Evolutionary conservation across 495 filamentous ascomycete species (phyloP), one percentile per base, ranked within the genome.

Genomic region (Achaetomiella virescens): DNA sequence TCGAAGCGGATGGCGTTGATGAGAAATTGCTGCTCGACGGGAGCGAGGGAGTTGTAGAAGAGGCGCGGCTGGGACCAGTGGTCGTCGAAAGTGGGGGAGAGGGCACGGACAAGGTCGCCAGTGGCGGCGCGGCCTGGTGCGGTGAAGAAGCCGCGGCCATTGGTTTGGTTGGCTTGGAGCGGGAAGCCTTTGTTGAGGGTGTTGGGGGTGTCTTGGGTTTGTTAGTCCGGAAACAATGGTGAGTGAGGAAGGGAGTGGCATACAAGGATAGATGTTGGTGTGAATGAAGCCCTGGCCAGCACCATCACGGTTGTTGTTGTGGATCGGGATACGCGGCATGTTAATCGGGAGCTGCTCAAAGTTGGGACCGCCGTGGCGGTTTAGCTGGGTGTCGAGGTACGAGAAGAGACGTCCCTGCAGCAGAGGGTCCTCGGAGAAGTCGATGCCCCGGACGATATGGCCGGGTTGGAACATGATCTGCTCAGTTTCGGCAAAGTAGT

Each of bases 1-100:
- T 91, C 87, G 69, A 91, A 91, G 25, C 88, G 84, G 54, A 89
- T 82, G 1, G 85, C 87, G 70, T 91, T 86, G 69, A 91, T 77
- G 54, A 89, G 65, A 68, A 89, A 85, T 64, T 91, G 88, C 65
- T 90, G 80, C 62, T 90, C 88, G 0, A 80, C 78, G 8, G 80
- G 74, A 6, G 78, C 66, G 42, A 91, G 79, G 0, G 86, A 89
- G 79, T 90, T 89, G 78, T 78, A 90, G 72, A 90, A 87, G 8
- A 90, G 76, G 2, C 88, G 81, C 0, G 86, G 80, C 63, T 91
- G 88, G 3, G 82, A 81, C 85, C 86, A 92, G 70, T 82, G 81
- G 69, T 91, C 87, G 36, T 79, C 67, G 68, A 91, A 90, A 12
- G 83, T 86, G 0, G 83, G 68, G 40, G 83, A 84, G 12, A 81